Base-by-base conservation (phyloP, 257 asterid species). In the Asclepias syriaca region DNA sequence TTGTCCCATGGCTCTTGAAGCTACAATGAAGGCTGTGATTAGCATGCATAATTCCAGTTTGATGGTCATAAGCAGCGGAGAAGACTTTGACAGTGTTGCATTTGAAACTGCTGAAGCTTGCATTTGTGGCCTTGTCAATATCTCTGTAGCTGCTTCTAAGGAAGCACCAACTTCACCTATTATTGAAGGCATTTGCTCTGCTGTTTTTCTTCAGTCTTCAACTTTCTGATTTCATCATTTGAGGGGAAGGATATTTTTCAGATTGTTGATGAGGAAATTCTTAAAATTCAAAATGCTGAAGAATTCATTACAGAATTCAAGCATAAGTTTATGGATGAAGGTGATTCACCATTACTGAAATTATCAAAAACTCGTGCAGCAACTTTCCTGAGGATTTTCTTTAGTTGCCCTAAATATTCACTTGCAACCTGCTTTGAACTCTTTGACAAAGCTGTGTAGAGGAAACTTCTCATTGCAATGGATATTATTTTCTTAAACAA, bases 21-120 rank as follows among this genome's bases (percentile, higher is more conserved):
- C 92, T 75, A 96, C 98, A 15, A 83, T 74, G 56, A 86, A 85
- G 68, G 90, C 84, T 74, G 80, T 89, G 72, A 81, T 83, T 74
- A 77, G 80, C 79, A 82, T 93, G 79, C 88, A 87, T 75, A 85
- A 87, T 49, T 77, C 87, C 86, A 86, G 89, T 75, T 76, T 85
- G 76, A 64, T 82, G 21, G 68, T 76, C 80, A 79, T 86, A 76
- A 84, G 74, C 74, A 81, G 76, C 69, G 96, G 88, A 74, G 92
- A 86, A 76, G 96, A 90, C 76, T 72, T 71, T 67, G 93, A 89
- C 71, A 90, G 87, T 80, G 82, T 84, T 80, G 87, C 94, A 40
- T 90, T 83, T 83, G 96, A 89, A 84, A 86, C 92, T 84, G 91
- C 92, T 21, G 89, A 85, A 81, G 83, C 89, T 78, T 93, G 96